A percentile compares a stretch with the other conserved stretches of the same genome.
phyloP scores from a whole-genome alignment of 257 asterid species.

The Solanum ossicruentum region DNA sequence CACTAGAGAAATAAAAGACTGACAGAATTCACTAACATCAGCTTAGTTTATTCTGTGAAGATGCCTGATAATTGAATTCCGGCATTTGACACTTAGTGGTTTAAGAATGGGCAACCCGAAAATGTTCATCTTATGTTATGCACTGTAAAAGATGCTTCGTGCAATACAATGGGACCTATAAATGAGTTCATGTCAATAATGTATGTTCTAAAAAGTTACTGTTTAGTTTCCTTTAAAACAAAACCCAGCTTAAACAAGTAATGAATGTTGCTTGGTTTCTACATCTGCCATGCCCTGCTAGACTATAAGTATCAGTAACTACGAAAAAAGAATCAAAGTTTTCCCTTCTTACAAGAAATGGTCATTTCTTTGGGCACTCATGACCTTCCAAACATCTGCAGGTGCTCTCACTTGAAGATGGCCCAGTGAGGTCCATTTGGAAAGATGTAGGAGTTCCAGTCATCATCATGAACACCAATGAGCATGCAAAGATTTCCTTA shows the following conservation, averaged over 20 bases:
- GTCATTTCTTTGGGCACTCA: not conserved
- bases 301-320: not conserved
- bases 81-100: not conserved
- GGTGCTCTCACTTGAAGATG: conserved; percentile 70
- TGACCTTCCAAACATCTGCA: conserved; percentile 9
- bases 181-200: not conserved
- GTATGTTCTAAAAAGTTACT: not conserved
- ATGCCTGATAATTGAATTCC: not conserved
- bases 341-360: not conserved
- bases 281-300: not conserved
- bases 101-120: not conserved
- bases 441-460: conserved; percentile 37
- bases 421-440: conserved; percentile 63
- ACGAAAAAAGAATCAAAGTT: not conserved
- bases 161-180: not conserved
- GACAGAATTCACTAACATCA: not conserved
- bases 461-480: conserved; percentile 24
- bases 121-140: not conserved
- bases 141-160: not conserved
- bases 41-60: not conserved
- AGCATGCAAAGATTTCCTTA: conserved; percentile 31
- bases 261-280: not conserved
- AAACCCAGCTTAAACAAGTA: not conserved
- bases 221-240: not conserved
- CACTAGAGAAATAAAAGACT: not conserved